These are phyloP conservation scores for Claviceps capensis DNA, from an alignment of 2,329 filamentous ascomycete species.

Conservation along the genomic window DNA sequence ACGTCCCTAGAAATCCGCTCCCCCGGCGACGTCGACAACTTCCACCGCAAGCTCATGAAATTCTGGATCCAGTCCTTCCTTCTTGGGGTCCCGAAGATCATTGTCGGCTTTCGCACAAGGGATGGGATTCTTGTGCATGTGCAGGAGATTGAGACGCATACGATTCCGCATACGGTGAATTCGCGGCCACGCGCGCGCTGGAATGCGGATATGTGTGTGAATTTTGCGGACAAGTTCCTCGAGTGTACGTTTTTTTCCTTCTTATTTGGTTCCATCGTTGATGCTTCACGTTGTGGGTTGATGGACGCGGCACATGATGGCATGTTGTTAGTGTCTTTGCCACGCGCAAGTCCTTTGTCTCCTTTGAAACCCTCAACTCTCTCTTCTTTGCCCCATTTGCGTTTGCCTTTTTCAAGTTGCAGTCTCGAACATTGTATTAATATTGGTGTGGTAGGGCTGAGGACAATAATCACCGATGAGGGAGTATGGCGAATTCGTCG, in stretches of 20 bases:
- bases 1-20: constrained; percentile 62
- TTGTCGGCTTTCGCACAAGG: constrained; percentile 72
- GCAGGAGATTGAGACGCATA: constrained; percentile 67
- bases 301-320: too few relatives aligned
- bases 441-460: constrained; percentile 36
- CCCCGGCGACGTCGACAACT: constrained; percentile 56
- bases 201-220: constrained; percentile 91
- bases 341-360: not conserved
- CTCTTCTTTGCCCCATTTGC: not conserved
- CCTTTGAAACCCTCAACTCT: not conserved
- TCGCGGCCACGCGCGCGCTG: constrained; percentile 53
- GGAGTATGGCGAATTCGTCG: constrained; percentile 74
- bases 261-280: not conserved
- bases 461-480: constrained; percentile 48
- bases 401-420: too few relatives aligned
- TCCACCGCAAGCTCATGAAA: constrained; percentile 82
- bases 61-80: constrained; percentile 97
- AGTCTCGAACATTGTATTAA: not conserved
- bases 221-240: constrained; percentile 68
- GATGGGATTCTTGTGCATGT: constrained; percentile 58
- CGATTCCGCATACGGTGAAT: constrained; percentile 64
- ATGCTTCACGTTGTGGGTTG: not conserved
- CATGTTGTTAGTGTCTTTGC: not conserved
- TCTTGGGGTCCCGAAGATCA: constrained; percentile 79
- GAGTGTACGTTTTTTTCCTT: constrained; percentile 43